phyloP scores from a whole-genome alignment of 257 asterid genomes.

The Solanum sparsipilum region DNA sequence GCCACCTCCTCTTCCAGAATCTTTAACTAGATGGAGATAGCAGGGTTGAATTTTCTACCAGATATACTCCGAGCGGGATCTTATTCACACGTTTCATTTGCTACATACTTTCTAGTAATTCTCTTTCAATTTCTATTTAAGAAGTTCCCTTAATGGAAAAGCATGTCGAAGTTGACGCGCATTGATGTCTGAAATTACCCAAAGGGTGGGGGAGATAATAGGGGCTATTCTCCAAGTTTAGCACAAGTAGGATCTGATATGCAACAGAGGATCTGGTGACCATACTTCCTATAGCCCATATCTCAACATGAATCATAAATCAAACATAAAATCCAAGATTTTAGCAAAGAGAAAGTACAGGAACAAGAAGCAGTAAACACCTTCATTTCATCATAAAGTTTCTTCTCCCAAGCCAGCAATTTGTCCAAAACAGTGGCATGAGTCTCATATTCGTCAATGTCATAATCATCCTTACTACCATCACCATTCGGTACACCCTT shows the following conservation, averaged over 20 bases:
- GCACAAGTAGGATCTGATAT: not conserved
- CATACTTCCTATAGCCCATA: not conserved
- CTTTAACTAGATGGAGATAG: not conserved
- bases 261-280: not conserved
- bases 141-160: not conserved
- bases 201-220: not conserved
- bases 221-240: not conserved
- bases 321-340: not conserved
- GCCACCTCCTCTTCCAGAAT: not conserved
- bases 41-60: not conserved
- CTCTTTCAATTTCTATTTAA: not conserved
- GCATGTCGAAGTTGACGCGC: not conserved
- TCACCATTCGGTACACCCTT: slow-evolving; percentile 59
- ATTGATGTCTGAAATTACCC: not conserved
- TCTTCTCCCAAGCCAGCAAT: slow-evolving; percentile 97
- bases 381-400: slow-evolving; percentile 96
- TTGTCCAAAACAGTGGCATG: slow-evolving; percentile 95
- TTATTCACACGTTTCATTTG: not conserved
- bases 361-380: slow-evolving; percentile 16
- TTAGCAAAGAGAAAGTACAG: not conserved
- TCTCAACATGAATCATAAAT: not conserved
- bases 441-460: slow-evolving; percentile 64
- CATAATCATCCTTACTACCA: slow-evolving; percentile 38
- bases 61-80: not conserved
- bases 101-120: not conserved